Base-by-base conservation (phyloP, 495 filamentous ascomycete genomes). In the Aspergillus steynii region DNA sequence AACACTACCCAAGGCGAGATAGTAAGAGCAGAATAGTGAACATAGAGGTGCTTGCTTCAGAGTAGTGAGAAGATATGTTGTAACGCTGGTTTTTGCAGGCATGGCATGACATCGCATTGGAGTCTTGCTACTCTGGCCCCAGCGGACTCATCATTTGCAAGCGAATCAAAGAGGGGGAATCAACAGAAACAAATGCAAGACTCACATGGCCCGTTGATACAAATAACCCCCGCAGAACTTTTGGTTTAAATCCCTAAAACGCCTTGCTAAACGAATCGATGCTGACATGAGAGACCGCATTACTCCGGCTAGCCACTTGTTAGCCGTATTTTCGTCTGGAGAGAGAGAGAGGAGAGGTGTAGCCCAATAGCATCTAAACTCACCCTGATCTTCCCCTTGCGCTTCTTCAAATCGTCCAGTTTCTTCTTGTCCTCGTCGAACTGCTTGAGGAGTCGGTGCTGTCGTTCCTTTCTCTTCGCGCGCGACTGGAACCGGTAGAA, bases 401-500 rank as follows among this genome's bases (percentile, higher is more conserved):
- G 75, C 57, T 66, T 71, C 72, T 76, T 83, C 74, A 85, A 77
- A 62, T 77, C 79, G 63, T 74, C 68, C 62, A 85, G 68, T 69
- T 77, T 84, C 73, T 72, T 76, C 72, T 76, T 80, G 69, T 85
- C 83, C 64, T 83, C 77, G 65, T 80, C 81, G 64, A 85, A 85
- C 66, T 73, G 72, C 69, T 52, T 73, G 47, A 82, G 69, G 67
- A 97, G 74, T 63, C 90, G 84, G 25, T 81, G 80, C 71, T 92
- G 90, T 63, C 86, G 83, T 66, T 86, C 85, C 83, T 99, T 99
- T 79, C 86, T 86, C 79, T 88, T 89, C 80, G 98, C 93, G 53
- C 94, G 77, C 63, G 84, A 82, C 83, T 99, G 95, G 81, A 97
- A 99, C 60, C 93, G 86, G 72, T 99, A 99, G 73, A 99, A 98